phyloP scores from a whole-genome alignment of 192 early-diverging fungal genomes.

The Umbelopsis sp. region DNA sequence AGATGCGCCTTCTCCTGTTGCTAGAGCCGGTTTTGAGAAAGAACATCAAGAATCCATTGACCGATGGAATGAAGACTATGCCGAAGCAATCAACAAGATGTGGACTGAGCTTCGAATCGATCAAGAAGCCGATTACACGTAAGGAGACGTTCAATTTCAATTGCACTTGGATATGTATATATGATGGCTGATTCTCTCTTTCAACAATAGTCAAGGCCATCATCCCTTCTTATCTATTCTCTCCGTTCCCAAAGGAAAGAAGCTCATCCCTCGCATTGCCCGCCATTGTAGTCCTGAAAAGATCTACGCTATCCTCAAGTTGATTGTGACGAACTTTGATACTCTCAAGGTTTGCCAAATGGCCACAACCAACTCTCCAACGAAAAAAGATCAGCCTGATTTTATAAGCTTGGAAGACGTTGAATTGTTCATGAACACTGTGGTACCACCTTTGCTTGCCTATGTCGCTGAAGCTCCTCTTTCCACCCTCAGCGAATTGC shows the following conservation, averaged over 20 bases:
- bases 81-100: slow-evolving; percentile 53
- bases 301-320: slow-evolving; percentile 74
- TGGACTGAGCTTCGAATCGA: slow-evolving; percentile 54
- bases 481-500: slow-evolving; percentile 76
- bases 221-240: slow-evolving; percentile 91
- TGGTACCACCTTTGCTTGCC: slow-evolving; percentile 82
- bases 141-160: background rate
- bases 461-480: slow-evolving; percentile 86
- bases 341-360: slow-evolving; percentile 69
- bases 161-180: too few species aligned
- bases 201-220: slow-evolving; percentile 50
- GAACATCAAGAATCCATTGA: slow-evolving; percentile 51
- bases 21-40: slow-evolving; percentile 57
- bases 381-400: slow-evolving; percentile 26
- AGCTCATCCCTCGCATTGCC: slow-evolving; percentile 82
- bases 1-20: slow-evolving; percentile 55
- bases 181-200: background rate
- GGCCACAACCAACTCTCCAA: slow-evolving; percentile 33
- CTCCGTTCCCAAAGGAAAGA: slow-evolving; percentile 87
- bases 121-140: background rate
- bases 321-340: slow-evolving; percentile 77
- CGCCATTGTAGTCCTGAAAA: slow-evolving; percentile 80
- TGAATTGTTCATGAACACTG: slow-evolving; percentile 85
- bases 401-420: slow-evolving; percentile 64
- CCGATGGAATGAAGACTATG: slow-evolving; percentile 47